Evolutionary conservation across 768 basidiomycete species (phyloP).

Genomic region (Clathrus columnatus): DNA sequence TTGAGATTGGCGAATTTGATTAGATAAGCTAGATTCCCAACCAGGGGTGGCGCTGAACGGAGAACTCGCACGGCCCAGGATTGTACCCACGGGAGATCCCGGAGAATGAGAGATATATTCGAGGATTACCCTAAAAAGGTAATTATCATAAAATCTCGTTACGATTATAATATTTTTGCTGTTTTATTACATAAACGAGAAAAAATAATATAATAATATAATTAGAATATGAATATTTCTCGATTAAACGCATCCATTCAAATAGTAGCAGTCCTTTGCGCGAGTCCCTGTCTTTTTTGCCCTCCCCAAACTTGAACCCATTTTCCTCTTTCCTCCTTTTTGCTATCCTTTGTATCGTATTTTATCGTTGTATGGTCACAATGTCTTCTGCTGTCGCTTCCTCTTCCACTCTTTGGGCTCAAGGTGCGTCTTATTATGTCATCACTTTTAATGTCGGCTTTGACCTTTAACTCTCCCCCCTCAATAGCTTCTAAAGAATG

Average conservation of each 20-base stretch:
- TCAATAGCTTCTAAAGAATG: slow-evolving; percentile 75
- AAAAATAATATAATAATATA: slow-evolving; percentile 1
- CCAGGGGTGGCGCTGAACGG: background rate
- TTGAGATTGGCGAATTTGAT: background rate
- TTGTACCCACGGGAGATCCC: background rate
- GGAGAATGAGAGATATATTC: background rate
- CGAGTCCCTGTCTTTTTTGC: slow-evolving; percentile 16
- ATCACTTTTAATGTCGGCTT: background rate
- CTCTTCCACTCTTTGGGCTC: slow-evolving; percentile 64
- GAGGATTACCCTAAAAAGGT: background rate
- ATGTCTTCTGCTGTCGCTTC: slow-evolving; percentile 28
- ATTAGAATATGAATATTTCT: background rate
- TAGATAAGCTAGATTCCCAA: background rate
- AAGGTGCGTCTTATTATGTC: slow-evolving; percentile 34
- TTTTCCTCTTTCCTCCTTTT: background rate
- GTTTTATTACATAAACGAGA: background rate
- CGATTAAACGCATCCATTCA: slow-evolving; percentile 16
- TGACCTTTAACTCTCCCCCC: slow-evolving; percentile 10
- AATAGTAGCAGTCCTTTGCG: slow-evolving; percentile 25
- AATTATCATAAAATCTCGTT: no score
- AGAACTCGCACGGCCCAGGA: background rate
- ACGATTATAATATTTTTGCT: background rate
- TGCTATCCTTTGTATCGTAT: slow-evolving; percentile 16
- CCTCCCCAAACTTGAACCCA: slow-evolving; percentile 10
- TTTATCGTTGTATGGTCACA: slow-evolving; percentile 17